These are phyloP conservation scores for Globisporangium echinulatum DNA, from an alignment of 352 stramenopile species.

Conservation along the genomic window DNA sequence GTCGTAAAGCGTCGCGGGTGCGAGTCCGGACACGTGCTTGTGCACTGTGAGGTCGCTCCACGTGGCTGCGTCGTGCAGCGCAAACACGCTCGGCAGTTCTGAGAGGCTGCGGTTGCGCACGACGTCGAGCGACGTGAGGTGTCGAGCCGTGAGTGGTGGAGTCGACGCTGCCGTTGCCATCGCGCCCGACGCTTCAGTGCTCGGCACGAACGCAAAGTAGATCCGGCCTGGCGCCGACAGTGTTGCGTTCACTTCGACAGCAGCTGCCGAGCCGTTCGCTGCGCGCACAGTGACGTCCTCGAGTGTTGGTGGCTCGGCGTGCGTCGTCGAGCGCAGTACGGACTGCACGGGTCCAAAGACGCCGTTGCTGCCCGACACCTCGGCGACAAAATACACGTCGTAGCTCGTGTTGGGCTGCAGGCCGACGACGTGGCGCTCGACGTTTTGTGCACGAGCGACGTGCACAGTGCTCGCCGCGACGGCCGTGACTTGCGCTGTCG, in stretches of 20 bases:
- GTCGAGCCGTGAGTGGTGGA: background rate
- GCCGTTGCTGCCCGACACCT: conserved; percentile 71
- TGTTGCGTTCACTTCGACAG: conserved; percentile 24
- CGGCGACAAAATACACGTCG: conserved; percentile 78
- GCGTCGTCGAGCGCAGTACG: conserved; percentile 45
- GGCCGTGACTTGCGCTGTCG: background rate
- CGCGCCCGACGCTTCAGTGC: background rate
- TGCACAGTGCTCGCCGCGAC: conserved; percentile 36
- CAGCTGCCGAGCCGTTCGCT: conserved; percentile 30
- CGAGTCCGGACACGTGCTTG: conserved; percentile 22
- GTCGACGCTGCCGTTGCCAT: background rate
- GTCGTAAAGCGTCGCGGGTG: conserved; percentile 52
- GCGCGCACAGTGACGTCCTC: conserved; percentile 11
- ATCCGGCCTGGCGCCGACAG: conserved; percentile 32
- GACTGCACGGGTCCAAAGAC: conserved; percentile 70
- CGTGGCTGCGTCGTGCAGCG: conserved; percentile 12
- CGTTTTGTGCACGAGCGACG: conserved; percentile 39
- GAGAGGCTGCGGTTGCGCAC: conserved; percentile 19
- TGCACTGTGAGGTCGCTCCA: conserved; percentile 24
- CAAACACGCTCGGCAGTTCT: conserved; percentile 19
- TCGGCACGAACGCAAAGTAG: conserved; percentile 48
- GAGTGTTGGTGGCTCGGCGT: conserved; percentile 41
- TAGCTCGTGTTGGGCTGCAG: conserved; percentile 62
- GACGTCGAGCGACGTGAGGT: conserved; percentile 20
- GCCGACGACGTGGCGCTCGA: conserved; percentile 34